A percentile compares a stretch with the other conserved stretches of the same genome.
phyloP scores from a whole-genome alignment of 2,329 filamentous ascomycete species.

The Raffaelea deltoideospora region DNA sequence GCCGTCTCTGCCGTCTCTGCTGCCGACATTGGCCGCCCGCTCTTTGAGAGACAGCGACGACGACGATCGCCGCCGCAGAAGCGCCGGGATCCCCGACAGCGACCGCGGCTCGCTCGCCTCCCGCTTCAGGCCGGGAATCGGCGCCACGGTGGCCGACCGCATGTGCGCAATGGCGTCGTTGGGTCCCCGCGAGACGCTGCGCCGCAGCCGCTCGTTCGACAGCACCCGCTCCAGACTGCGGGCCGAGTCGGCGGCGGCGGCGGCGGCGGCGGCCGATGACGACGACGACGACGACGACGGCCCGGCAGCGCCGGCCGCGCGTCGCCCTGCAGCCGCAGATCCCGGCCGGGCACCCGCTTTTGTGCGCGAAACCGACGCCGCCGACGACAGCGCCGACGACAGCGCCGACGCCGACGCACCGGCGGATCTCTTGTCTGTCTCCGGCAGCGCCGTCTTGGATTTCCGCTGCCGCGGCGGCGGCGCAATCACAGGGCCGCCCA shows the following conservation, averaged over 20 bases:
- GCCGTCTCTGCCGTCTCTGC: neutral
- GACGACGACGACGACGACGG: constrained; percentile 27
- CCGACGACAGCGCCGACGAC: constrained; percentile 4
- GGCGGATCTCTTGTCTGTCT: constrained; percentile 1
- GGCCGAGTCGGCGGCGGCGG: constrained; percentile 17
- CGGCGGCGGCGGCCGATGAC: constrained; percentile 6
- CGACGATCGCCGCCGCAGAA: constrained; percentile 16
- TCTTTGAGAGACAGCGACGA: neutral
- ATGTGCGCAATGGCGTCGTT: constrained; percentile 46
- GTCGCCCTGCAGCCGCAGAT: too few relatives aligned
- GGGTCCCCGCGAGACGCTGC: constrained; percentile 40
- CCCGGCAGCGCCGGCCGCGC: constrained; percentile 13
- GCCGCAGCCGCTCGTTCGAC: constrained; percentile 42
- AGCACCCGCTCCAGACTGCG: constrained; percentile 46
- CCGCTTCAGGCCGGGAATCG: constrained; percentile 47
- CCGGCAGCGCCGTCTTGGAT: constrained; percentile 21
- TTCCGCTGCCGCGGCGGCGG: constrained; percentile 25
- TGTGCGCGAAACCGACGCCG: constrained; percentile 21
- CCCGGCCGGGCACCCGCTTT: constrained; percentile 36
- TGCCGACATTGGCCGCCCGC: too few relatives aligned
- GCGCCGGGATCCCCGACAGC: constrained; percentile 30
- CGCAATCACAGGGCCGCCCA: constrained; percentile 54
- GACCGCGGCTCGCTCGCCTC: constrained; percentile 44
- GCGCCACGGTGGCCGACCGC: constrained; percentile 51
- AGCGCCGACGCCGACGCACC: neutral